phyloP scores from a whole-genome alignment of 2,329 filamentous ascomycete species.

The Zarea fungicola region DNA sequence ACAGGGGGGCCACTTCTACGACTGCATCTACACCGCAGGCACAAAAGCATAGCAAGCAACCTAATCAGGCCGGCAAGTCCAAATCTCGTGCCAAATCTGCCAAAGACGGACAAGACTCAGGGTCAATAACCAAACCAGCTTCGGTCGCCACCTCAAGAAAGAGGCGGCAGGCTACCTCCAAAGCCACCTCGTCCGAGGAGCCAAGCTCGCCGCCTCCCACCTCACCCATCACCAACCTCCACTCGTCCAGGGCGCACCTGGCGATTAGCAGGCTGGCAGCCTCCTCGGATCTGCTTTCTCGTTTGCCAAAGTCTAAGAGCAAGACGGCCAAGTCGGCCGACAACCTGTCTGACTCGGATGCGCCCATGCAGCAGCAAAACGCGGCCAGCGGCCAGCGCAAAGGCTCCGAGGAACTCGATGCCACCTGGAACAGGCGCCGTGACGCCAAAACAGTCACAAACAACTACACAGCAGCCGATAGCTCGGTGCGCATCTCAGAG shows the following conservation, averaged over 20 bases:
- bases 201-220: slow-evolving; percentile 30
- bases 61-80: no score
- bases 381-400: slow-evolving; percentile 18
- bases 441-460: slow-evolving; percentile 37
- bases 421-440: slow-evolving; percentile 30
- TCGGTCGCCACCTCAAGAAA: neutral
- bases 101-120: no score
- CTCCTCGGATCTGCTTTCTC: slow-evolving; percentile 27
- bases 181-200: slow-evolving; percentile 25
- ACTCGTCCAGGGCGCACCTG: slow-evolving; percentile 18
- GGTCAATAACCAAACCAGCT: no score
- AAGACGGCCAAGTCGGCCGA: slow-evolving; percentile 20
- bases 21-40: slow-evolving; percentile 7
- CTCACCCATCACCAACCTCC: slow-evolving; percentile 16
- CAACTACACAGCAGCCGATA: slow-evolving; percentile 30
- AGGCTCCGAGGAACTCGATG: slow-evolving; percentile 22
- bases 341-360: neutral
- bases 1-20: slow-evolving; percentile 11
- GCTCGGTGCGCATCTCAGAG: slow-evolving; percentile 31
- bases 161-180: neutral
- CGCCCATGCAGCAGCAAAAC: slow-evolving; percentile 7
- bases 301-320: slow-evolving; percentile 20
- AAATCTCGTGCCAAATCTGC: no score
- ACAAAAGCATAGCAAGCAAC: slow-evolving; percentile 4
- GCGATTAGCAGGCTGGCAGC: slow-evolving; percentile 33